Evolutionary conservation across 352 stramenopile species (phyloP), one percentile per base, ranked within the genome.

Genomic region (Pythium coloratum): DNA sequence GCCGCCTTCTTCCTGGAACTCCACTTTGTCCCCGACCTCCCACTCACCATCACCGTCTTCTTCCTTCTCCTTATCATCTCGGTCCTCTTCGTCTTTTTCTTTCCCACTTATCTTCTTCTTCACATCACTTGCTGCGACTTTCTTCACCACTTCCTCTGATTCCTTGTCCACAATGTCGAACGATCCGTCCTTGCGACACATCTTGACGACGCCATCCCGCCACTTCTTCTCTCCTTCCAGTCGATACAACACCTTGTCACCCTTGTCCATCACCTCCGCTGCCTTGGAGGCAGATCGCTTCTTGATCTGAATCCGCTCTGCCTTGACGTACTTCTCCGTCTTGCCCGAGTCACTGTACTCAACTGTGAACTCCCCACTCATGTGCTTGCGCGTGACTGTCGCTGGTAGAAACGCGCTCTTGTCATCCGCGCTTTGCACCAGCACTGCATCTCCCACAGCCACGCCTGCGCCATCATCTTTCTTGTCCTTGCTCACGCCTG

Each of bases 1-100:
- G 5, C 70, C 79, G 2, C 73, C 69, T 30, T 76, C 63, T 46
- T 67, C 73, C 56, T 80, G 73, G 57, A 79, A 78, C 53, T 89
- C 76, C 18, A 89, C 73, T 28, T 55, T 58, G 38, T 74, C 68
- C 6, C 46, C 61, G 34, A 69, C 58, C 14, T 72, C 53, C 6
- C 72, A 73, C 61, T 64, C 44, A 1, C 6, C 14, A 5, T 10
- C 18, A 5, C 14, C 59, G 6, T 82, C 47, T 7, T 60, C 14
- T 3, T 53, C 14, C 6, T 71, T 59, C 4, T 62, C 66, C 36
- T 69, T 58, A 14, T 57, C 69, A 33, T 73, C 61, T 32, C 70
- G 62, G 2, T 58, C 63, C 2, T 70, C 60, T 62, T 53, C 26
- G 33, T 60, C 42, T 9, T 63, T 63, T 42, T 38, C 70, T 24